Evolutionary conservation across 768 basidiomycete genomes (phyloP).

Genomic region (Piloderma croceum): DNA sequence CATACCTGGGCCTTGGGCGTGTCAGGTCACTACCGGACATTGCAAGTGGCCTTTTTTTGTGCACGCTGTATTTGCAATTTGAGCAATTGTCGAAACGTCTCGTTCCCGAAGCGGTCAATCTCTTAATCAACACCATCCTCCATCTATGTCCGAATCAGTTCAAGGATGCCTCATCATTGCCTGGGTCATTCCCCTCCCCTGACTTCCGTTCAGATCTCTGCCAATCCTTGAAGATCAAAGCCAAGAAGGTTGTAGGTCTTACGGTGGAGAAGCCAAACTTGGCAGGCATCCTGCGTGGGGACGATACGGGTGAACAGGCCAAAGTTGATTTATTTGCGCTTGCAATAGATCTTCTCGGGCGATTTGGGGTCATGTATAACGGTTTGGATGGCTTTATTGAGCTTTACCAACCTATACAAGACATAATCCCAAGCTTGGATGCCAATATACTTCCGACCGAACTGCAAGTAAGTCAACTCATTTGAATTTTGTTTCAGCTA

Average conservation of each 20-base stretch:
- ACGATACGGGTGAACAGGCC: slow-evolving; percentile 44
- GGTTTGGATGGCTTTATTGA: slow-evolving; percentile 81
- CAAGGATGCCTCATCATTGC: slow-evolving; percentile 40
- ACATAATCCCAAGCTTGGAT: slow-evolving; percentile 52
- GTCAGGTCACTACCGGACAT: slow-evolving; percentile 72
- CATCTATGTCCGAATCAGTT: slow-evolving; percentile 67
- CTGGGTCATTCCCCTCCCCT: slow-evolving; percentile 66
- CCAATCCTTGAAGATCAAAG: slow-evolving; percentile 31
- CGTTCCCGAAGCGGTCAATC: slow-evolving; percentile 86
- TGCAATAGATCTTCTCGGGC: slow-evolving; percentile 56
- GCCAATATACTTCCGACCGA: slow-evolving; percentile 38
- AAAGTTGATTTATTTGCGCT: slow-evolving; percentile 70
- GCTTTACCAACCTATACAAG: slow-evolving; percentile 63
- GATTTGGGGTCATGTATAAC: slow-evolving; percentile 73
- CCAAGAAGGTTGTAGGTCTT: slow-evolving; percentile 36
- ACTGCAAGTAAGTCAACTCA: slow-evolving; percentile 46
- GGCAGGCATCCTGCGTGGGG: slow-evolving; percentile 30
- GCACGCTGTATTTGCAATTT: slow-evolving; percentile 78
- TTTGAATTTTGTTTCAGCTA: slow-evolving; percentile 4
- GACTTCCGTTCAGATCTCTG: slow-evolving; percentile 57
- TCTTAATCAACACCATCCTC: slow-evolving; percentile 63
- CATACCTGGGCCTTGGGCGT: slow-evolving; percentile 82
- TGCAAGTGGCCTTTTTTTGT: slow-evolving; percentile 83
- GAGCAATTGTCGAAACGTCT: slow-evolving; percentile 81
- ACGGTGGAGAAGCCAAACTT: slow-evolving; percentile 44